Evolutionary conservation across 257 asterid genomes (phyloP).

Genomic region (Agastache rugosa): DNA sequence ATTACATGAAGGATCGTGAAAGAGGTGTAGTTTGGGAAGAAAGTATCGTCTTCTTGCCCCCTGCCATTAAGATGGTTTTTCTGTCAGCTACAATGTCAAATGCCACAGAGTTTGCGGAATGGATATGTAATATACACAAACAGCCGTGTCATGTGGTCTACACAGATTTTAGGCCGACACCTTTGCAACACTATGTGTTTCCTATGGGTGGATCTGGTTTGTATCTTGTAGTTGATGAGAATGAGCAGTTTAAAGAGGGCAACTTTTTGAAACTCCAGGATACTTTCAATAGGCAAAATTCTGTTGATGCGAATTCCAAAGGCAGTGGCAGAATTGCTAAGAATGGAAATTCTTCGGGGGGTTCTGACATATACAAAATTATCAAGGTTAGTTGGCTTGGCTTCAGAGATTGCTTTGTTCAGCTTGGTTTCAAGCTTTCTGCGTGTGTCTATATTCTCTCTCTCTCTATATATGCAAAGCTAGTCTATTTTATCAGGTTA

Average conservation of each 20-base stretch:
- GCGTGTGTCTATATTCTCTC: neutral
- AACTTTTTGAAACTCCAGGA: conserved; percentile 86
- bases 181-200: conserved; percentile 93
- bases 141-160: conserved; percentile 98
- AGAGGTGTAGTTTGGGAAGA: conserved; percentile 99
- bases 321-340: conserved; percentile 73
- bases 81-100: conserved; percentile 98
- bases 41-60: conserved; percentile 95
- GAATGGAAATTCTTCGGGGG: conserved; percentile 77
- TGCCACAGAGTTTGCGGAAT: conserved; percentile 97
- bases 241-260: conserved; percentile 91
- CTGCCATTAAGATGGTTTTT: conserved; percentile 96
- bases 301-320: conserved; percentile 54
- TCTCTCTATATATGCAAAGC: neutral
- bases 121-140: conserved; percentile 93
- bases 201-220: conserved; percentile 94
- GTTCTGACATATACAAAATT: conserved; percentile 89
- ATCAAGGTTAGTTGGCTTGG: conserved; percentile 66
- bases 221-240: conserved; percentile 95
- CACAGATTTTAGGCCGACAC: conserved; percentile 97
- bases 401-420: conserved; percentile 14
- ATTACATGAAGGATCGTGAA: conserved; percentile 99
- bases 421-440: conserved; percentile 2
- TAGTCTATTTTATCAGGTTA: neutral
- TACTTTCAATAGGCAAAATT: conserved; percentile 64